These are phyloP conservation scores for Nepenthes mirabilis DNA, from an alignment of 148 eudicot species.

Conservation along the genomic window DNA sequence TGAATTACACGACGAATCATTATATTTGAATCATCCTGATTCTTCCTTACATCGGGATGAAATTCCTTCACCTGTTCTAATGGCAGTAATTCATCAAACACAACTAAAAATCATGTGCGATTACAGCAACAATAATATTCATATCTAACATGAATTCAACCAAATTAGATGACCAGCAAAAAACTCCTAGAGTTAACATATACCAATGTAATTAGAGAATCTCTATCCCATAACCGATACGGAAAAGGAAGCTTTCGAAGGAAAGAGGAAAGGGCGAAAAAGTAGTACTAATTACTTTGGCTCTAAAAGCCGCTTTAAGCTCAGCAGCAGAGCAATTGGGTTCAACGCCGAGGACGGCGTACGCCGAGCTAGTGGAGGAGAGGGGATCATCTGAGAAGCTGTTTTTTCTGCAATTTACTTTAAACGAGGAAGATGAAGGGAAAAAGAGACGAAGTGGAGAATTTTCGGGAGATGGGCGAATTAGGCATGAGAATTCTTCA, in stretches of 20 bases:
- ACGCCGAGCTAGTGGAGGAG: conserved; percentile 42
- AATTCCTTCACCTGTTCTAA: conserved; percentile 69
- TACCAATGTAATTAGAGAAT: neutral
- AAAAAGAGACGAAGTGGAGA: neutral
- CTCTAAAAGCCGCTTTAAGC: conserved; percentile 79
- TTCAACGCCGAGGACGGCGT: conserved; percentile 49
- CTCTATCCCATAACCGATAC: neutral
- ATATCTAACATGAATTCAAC: neutral
- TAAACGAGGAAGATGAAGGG: conserved; percentile 16
- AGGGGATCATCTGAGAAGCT: conserved; percentile 12
- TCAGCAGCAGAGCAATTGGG: conserved; percentile 50
- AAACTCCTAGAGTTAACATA: neutral
- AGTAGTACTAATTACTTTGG: conserved; percentile 30
- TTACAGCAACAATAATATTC: neutral
- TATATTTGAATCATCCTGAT: conserved; percentile 36
- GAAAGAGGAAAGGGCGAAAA: neutral
- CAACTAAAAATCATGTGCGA: neutral
- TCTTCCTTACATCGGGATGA: conserved; percentile 82
- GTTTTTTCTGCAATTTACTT: conserved; percentile 16
- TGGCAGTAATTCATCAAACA: neutral
- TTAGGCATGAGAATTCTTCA: no score
- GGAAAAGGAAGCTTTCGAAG: neutral
- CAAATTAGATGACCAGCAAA: no score
- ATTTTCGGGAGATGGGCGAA: no score
- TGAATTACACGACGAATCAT: conserved; percentile 80